Percentiles rank a stretch among this genome's conserved stretches.
These are phyloP conservation scores for Tylopilus balloui DNA, from an alignment of 768 basidiomycete species.

Conservation along the genomic window DNA sequence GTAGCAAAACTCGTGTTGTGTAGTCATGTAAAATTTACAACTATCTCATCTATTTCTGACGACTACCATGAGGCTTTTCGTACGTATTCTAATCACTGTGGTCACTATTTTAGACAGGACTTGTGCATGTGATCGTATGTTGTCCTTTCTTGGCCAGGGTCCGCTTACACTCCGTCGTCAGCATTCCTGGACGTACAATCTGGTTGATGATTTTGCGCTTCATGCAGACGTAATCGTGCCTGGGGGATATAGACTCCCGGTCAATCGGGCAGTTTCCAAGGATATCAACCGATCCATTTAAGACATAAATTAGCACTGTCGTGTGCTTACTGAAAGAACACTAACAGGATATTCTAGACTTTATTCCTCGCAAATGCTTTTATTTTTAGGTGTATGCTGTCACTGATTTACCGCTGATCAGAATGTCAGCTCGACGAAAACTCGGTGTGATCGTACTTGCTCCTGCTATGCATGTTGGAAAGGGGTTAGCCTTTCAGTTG, in stretches of 20 bases:
- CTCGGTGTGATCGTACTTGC: too few species aligned
- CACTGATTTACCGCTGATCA: too few species aligned
- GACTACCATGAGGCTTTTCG: conserved; percentile 16
- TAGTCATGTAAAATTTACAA: conserved; percentile 60
- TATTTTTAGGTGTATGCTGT: too few species aligned
- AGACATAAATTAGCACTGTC: background rate
- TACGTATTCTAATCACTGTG: conserved; percentile 18
- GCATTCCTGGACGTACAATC: background rate
- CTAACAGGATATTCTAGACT: too few species aligned
- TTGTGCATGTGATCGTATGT: conserved; percentile 5
- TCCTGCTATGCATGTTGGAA: too few species aligned
- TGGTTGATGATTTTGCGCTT: background rate
- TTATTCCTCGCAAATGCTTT: too few species aligned
- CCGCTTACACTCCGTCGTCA: background rate
- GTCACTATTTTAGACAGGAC: conserved; percentile 4
- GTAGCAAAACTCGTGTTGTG: conserved; percentile 95
- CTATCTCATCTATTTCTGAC: conserved; percentile 11
- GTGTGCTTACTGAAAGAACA: too few species aligned
- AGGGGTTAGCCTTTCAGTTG: too few species aligned
- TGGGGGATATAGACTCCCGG: background rate
- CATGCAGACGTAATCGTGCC: background rate
- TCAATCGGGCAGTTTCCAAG: background rate
- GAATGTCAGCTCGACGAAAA: too few species aligned
- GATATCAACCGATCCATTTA: too few species aligned
- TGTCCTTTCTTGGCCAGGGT: conserved; percentile 3